A percentile compares a stretch with the other conserved stretches of the same genome.
Evolutionary conservation across 306 rosid genomes (phyloP).

Genomic region (Cicer arietinum): DNA sequence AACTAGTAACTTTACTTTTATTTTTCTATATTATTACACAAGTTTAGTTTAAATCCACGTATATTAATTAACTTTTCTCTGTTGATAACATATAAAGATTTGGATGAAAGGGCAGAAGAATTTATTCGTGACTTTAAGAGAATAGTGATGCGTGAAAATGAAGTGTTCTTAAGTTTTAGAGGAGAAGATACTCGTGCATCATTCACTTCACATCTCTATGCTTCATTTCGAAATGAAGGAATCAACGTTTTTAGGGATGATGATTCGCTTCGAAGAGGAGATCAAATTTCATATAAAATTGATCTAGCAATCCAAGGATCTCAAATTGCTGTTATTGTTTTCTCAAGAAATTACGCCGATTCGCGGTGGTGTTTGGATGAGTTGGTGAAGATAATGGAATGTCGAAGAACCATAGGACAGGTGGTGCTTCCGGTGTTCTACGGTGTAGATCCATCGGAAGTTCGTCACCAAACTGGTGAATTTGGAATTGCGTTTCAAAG

Average conservation of each 20-base stretch:
- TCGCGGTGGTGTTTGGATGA: neutral
- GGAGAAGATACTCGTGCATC: neutral
- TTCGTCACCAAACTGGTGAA: neutral
- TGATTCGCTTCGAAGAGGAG: neutral
- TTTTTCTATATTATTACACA: too few species aligned
- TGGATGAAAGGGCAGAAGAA: too few species aligned
- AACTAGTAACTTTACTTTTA: too few species aligned
- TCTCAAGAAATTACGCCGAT: neutral
- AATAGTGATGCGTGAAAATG: too few species aligned
- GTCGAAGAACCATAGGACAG: neutral
- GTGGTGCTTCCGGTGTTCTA: conserved; percentile 33
- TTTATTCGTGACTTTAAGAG: too few species aligned
- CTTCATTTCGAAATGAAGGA: neutral
- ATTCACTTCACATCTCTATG: neutral
- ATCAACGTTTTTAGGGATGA: conserved; percentile 10
- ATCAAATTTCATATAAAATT: too few species aligned
- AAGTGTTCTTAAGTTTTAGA: neutral
- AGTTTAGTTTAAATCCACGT: too few species aligned
- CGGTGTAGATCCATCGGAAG: conserved; percentile 4
- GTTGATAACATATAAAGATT: too few species aligned
- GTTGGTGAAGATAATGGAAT: neutral
- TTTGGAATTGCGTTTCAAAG: conserved; percentile 2
- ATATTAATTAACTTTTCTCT: too few species aligned
- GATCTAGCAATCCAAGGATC: too few species aligned
- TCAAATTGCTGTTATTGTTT: neutral